Base-by-base conservation (phyloP, 1,139 yeast genomes). In the Lodderomyces orthopsilosis region DNA sequence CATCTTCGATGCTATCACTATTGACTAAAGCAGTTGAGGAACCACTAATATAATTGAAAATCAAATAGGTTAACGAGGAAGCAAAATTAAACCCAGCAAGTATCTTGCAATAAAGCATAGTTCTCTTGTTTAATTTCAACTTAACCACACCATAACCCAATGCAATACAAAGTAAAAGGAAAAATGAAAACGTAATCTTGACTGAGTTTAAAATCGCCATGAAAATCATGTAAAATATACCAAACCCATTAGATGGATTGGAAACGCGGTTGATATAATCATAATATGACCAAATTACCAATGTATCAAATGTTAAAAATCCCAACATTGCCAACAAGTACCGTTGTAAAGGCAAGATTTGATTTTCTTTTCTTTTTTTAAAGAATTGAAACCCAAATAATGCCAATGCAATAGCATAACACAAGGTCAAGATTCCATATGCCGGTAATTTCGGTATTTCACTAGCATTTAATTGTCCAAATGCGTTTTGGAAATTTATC, bases 141-240 rank as follows among this genome's bases (percentile, higher is more conserved):
- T 77, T 77, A 34, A 94, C 98, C 43, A 94, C 93, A 48, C 98
- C 97, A 63, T 91, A 94, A 27, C 98, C 98, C 52, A 91, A 71
- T 14, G 95, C 78, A 46, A 94, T 93, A 55, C 91, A 84, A 50
- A 93, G 73, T 45, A 94, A 70, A 55, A 94, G 68, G 67, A 91
- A 94, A 66, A 93, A 86, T 8, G 97, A 86, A 60, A 89, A 89
- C 1, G 97, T 84, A 46, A 88, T 78, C 57, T 95, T 85, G 51
- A 81, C 79, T 1, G 96, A 81, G 59, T 89, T 88, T 61, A 91
- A 68, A 22, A 89, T 60, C 2, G 97, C 84, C 41, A 91, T 76
- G 58, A 91, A 78, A 7, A 80, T 80, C 77, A 89, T 77, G 65
- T 89, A 89, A 42, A 82, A 81, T 46, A 79, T 77, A 43, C 87